These are phyloP conservation scores for Phytopythium helicoides DNA, from an alignment of 352 stramenopile genomes.

Conservation along the genomic window DNA sequence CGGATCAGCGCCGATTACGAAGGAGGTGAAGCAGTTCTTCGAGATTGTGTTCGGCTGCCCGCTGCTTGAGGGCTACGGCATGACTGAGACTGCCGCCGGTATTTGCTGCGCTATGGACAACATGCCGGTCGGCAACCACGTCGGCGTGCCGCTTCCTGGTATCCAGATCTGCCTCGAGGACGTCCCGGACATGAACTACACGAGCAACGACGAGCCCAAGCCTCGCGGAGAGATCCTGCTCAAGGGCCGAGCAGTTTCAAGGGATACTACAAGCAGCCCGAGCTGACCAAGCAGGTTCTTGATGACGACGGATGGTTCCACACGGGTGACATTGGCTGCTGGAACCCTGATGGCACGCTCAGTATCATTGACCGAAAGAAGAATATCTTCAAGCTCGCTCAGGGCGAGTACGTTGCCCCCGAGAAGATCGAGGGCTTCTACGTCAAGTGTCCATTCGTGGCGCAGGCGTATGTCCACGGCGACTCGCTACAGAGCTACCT, in stretches of 20 bases:
- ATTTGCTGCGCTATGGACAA: constrained; percentile 33
- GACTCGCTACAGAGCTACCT: constrained; percentile 93
- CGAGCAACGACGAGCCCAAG: constrained; percentile 39
- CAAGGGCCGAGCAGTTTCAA: constrained; percentile 80
- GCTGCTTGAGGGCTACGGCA: constrained; percentile 94
- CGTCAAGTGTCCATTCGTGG: constrained; percentile 88
- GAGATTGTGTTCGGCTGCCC: constrained; percentile 89
- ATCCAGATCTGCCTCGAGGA: constrained; percentile 92
- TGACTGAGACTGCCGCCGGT: constrained; percentile 83
- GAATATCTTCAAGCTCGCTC: constrained; percentile 93
- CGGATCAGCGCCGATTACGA: constrained; percentile 91
- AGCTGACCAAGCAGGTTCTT: constrained; percentile 89
- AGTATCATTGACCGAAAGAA: constrained; percentile 92
- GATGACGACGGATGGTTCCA: constrained; percentile 95
- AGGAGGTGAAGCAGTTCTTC: constrained; percentile 94
- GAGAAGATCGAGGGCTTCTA: constrained; percentile 97
- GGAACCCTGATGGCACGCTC: constrained; percentile 91
- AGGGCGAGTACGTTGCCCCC: constrained; percentile 95
- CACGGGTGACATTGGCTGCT: constrained; percentile 95
- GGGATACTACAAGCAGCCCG: constrained; percentile 95
- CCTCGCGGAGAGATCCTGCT: constrained; percentile 87
- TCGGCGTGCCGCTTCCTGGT: constrained; percentile 84
- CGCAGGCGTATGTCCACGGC: constrained; percentile 94
- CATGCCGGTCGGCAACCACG: constrained; percentile 75
- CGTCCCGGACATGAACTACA: constrained; percentile 97